phyloP scores from a whole-genome alignment of 805 yeast species.

The Starmerella apicola region DNA sequence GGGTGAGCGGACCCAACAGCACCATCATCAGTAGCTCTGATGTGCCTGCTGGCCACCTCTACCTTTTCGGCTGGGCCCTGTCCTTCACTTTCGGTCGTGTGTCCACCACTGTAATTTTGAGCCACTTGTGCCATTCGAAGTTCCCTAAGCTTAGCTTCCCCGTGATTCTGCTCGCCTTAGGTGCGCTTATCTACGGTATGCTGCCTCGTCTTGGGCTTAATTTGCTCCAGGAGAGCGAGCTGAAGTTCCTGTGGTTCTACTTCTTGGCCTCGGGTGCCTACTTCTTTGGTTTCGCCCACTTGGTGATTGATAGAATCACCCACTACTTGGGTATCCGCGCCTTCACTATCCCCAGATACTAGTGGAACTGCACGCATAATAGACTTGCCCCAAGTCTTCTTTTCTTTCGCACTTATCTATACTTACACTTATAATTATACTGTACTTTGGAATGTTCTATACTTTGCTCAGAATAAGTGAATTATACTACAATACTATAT shows the following conservation, averaged over 20 bases:
- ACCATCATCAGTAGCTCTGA: slow-evolving; percentile 24
- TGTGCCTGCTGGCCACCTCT: slow-evolving; percentile 33
- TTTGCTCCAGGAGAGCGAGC: slow-evolving; percentile 21
- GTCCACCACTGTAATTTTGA: slow-evolving; percentile 45
- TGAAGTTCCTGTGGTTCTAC: slow-evolving; percentile 37
- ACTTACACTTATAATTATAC: too few species aligned
- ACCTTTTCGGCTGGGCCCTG: slow-evolving; percentile 62
- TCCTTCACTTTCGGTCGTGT: slow-evolving; percentile 87
- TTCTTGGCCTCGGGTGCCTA: slow-evolving; percentile 56
- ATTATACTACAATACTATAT: too few species aligned
- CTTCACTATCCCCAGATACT: slow-evolving; percentile 38
- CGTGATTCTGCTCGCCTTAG: slow-evolving; percentile 33
- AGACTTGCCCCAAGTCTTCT: too few species aligned
- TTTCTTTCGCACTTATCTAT: too few species aligned
- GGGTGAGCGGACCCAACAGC: slow-evolving; percentile 40
- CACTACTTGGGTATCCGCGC: slow-evolving; percentile 80
- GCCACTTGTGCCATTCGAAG: slow-evolving; percentile 69
- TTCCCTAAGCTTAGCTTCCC: slow-evolving; percentile 71
- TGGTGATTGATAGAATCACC: slow-evolving; percentile 64
- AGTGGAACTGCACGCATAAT: too few species aligned
- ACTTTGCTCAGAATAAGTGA: too few species aligned
- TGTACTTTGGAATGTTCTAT: too few species aligned
- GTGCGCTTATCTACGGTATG: slow-evolving; percentile 28
- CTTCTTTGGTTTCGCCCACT: slow-evolving; percentile 55
- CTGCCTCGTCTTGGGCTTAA: slow-evolving; percentile 43